Evolutionary conservation across 495 filamentous ascomycete genomes (phyloP).

Genomic region (Cercophora samala): DNA sequence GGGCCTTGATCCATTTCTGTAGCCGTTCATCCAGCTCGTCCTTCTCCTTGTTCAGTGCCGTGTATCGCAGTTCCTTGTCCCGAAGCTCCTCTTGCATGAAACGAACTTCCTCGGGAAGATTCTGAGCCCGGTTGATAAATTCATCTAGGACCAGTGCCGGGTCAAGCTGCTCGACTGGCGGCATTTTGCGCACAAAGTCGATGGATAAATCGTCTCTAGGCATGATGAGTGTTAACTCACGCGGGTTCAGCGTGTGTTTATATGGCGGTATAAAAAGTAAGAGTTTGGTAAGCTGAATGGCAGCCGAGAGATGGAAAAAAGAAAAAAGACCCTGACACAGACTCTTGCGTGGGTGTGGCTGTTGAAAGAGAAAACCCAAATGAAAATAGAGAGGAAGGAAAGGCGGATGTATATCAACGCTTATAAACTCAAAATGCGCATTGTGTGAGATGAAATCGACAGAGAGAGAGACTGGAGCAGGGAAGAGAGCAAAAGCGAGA

Average conservation of each 20-base stretch:
- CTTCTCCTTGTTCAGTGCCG: conserved; percentile 69
- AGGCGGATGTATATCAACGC: neutral
- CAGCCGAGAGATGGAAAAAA: neutral
- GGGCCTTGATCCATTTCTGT: conserved; percentile 84
- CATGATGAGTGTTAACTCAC: conserved; percentile 48
- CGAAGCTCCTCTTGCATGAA: conserved; percentile 93
- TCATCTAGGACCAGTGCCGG: conserved; percentile 87
- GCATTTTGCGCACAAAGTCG: conserved; percentile 55
- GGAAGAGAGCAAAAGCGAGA: neutral
- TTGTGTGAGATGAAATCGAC: conserved; percentile 7
- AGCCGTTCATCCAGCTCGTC: conserved; percentile 74
- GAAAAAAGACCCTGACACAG: neutral
- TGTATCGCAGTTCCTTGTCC: conserved; percentile 78
- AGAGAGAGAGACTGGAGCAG: conserved; percentile 2
- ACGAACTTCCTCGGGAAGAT: conserved; percentile 84
- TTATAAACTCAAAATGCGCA: neutral
- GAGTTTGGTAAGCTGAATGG: neutral
- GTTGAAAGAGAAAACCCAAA: neutral
- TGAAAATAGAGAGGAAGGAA: neutral
- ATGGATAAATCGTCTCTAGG: conserved; percentile 62
- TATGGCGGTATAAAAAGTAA: neutral
- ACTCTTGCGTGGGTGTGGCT: neutral
- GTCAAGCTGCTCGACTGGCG: conserved; percentile 58
- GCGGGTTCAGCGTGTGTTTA: conserved; percentile 10
- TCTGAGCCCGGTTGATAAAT: conserved; percentile 81